Evolutionary conservation across 768 basidiomycete species (phyloP).

Genomic region (Mycena floridula): DNA sequence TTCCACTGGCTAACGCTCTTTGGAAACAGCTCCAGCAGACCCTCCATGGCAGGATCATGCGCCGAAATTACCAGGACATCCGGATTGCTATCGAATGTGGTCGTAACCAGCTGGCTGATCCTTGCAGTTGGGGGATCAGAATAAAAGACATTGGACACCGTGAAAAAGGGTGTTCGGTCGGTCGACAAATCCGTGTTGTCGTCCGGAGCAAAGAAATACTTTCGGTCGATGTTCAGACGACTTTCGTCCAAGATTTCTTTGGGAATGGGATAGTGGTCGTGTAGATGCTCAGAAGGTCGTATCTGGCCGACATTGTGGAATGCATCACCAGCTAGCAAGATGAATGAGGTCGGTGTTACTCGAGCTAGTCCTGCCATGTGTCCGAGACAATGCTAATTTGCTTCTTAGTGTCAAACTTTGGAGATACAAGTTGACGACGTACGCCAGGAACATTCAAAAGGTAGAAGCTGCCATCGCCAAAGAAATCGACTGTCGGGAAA

Average conservation of each 20-base stretch:
- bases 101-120: conserved; percentile 5
- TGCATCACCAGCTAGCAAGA: conserved; percentile 15
- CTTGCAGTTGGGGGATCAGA: neutral
- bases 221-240: conserved; percentile 4
- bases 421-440: too few relatives aligned
- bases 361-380: conserved; percentile 16
- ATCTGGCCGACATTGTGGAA: conserved; percentile 16
- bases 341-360: conserved; percentile 12
- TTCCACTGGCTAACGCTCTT: conserved; percentile 11
- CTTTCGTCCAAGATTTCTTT: conserved; percentile 4
- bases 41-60: conserved; percentile 12
- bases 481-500: conserved; percentile 13
- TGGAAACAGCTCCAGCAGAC: conserved; percentile 9
- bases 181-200: conserved; percentile 5
- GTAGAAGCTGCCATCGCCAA: conserved; percentile 19
- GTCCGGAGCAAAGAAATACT: conserved; percentile 5
- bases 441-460: conserved; percentile 16
- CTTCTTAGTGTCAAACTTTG: too few relatives aligned
- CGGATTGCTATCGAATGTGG: conserved; percentile 11
- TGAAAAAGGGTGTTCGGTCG: conserved; percentile 6
- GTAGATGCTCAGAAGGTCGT: conserved; percentile 14
- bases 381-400: conserved; percentile 14
- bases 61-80: conserved; percentile 13
- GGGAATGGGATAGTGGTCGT: conserved; percentile 10
- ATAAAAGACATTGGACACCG: conserved; percentile 1